A percentile compares a stretch with the other conserved stretches of the same genome.
Evolutionary conservation across 331 rosid genomes (phyloP).

Genomic region (Cucumis variabilis): DNA sequence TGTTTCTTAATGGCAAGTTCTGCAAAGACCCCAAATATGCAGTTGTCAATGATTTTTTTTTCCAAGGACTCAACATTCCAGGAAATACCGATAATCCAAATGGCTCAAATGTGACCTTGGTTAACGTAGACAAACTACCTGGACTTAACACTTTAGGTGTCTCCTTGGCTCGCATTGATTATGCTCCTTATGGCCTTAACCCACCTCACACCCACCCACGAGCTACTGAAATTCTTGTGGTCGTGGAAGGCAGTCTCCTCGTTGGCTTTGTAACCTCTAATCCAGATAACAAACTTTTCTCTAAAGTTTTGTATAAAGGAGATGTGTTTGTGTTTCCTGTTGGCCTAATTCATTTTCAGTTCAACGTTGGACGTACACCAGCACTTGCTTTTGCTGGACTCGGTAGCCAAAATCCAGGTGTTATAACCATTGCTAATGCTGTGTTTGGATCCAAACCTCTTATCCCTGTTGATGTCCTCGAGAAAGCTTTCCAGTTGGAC

Average conservation of each 20-base stretch:
- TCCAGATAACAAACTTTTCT: conserved; percentile 12
- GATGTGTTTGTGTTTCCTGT: conserved; percentile 22
- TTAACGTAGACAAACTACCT: background rate
- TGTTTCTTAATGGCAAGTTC: too few species aligned
- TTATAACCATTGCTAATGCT: conserved; percentile 9
- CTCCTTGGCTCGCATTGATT: conserved; percentile 7
- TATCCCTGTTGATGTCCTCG: background rate
- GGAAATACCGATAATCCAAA: too few species aligned
- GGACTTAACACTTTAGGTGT: conserved; percentile 19
- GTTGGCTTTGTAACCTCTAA: conserved; percentile 20
- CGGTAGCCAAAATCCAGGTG: conserved; percentile 23
- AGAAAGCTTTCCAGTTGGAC: background rate
- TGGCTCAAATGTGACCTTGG: background rate
- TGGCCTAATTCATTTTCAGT: conserved; percentile 28
- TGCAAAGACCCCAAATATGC: too few species aligned
- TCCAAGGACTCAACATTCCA: too few species aligned
- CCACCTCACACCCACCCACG: conserved; percentile 16
- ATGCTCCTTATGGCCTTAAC: background rate
- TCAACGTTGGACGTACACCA: background rate
- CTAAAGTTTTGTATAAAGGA: background rate
- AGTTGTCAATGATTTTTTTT: too few species aligned
- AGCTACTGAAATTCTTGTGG: conserved; percentile 1
- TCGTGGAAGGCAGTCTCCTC: background rate
- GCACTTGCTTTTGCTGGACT: conserved; percentile 26
- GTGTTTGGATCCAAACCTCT: background rate